These are phyloP conservation scores for Lentinus brumalis DNA, from an alignment of 768 basidiomycete species.

Conservation along the genomic window DNA sequence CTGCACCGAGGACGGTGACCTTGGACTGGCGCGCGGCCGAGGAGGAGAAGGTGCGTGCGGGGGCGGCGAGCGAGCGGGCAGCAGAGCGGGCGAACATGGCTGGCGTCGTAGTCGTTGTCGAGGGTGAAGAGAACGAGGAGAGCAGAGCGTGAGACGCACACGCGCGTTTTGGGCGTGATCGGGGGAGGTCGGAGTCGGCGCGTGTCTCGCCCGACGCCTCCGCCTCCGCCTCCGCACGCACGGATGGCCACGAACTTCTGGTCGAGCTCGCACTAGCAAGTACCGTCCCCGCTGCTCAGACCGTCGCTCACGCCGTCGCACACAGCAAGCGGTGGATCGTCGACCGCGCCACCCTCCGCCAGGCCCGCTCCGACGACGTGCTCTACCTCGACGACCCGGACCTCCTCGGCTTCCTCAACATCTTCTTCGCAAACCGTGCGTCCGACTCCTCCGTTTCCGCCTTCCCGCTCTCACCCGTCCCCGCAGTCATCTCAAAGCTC, in stretches of 20 bases:
- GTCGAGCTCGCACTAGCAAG: conserved; percentile 50
- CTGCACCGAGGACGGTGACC: conserved; percentile 96
- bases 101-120: conserved; percentile 13
- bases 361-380: conserved; percentile 77
- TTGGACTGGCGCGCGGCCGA: conserved; percentile 73
- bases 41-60: conserved; percentile 74
- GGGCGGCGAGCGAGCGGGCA: conserved; percentile 54
- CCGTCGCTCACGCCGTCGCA: background rate
- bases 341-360: conserved; percentile 71
- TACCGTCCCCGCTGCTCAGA: too few relatives aligned
- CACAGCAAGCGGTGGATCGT: conserved; percentile 90
- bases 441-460: conserved; percentile 10
- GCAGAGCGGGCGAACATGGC: conserved; percentile 70
- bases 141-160: conserved; percentile 15
- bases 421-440: conserved; percentile 87
- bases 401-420: conserved; percentile 74
- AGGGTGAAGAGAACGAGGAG: conserved; percentile 7
- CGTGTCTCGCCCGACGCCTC: background rate
- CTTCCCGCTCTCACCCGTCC: background rate
- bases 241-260: conserved; percentile 90
- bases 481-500: conserved; percentile 78
- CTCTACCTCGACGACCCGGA: conserved; percentile 80
- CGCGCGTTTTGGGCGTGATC: conserved; percentile 17
- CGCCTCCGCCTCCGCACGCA: background rate
- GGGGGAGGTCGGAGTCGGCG: conserved; percentile 20